Percentiles rank a stretch among this genome's conserved stretches.
Conservation (phyloP, 2,329 filamentous ascomycete species). For the Cytospora paraplurivora region DNA sequence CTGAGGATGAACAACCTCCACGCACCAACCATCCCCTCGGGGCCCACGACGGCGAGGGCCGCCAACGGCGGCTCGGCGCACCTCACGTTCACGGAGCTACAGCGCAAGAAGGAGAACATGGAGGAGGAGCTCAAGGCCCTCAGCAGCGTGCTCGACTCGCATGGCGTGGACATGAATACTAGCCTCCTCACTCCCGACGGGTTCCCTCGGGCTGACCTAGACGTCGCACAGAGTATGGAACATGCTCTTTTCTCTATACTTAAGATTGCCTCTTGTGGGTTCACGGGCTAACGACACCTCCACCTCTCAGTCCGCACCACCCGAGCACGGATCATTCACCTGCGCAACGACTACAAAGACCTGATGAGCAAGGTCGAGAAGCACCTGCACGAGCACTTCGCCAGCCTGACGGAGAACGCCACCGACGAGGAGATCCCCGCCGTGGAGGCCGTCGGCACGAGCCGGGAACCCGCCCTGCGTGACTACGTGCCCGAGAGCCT, state of each 20-base stretch:
- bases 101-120: constrained; percentile 78
- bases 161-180: constrained; percentile 91
- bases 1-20: constrained; percentile 58
- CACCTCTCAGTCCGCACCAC: constrained; percentile 77
- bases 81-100: constrained; percentile 76
- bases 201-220: constrained; percentile 89
- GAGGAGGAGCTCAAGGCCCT: constrained; percentile 87
- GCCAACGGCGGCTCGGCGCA: constrained; percentile 64
- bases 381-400: constrained; percentile 87
- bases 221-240: constrained; percentile 83
- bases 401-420: constrained; percentile 53
- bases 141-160: constrained; percentile 84
- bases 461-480: constrained; percentile 32
- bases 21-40: constrained; percentile 68
- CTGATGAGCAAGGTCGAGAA: constrained; percentile 83
- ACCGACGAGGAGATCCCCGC: constrained; percentile 46
- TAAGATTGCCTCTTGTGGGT: neutral
- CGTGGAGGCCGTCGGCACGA: constrained; percentile 30
- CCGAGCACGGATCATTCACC: constrained; percentile 80
- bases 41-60: constrained; percentile 65
- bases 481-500: constrained; percentile 41
- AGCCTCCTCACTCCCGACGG: constrained; percentile 84
- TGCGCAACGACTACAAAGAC: constrained; percentile 91
- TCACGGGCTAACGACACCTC: constrained; percentile 24
- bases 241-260: neutral